Base-by-base conservation (phyloP, 1,284 basidiomycete species). In the Tylopilus orsonianus region DNA sequence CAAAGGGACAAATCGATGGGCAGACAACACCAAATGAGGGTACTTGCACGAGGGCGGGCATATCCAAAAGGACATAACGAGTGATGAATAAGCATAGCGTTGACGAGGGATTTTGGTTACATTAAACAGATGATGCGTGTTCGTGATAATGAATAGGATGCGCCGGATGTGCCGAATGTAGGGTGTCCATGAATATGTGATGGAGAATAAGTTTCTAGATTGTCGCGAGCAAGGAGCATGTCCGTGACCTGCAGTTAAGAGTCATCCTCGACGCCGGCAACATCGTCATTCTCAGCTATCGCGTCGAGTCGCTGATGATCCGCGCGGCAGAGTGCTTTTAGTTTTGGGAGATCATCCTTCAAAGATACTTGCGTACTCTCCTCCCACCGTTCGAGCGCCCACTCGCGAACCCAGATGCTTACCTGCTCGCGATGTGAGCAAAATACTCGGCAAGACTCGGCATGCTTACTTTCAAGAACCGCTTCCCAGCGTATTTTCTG, bases 401-500 rank as follows among this genome's bases (percentile, higher is more conserved):
- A 87, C 45, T 78, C 72, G 14, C 79, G 72, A 44, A 81, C 75
- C 59, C 73, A 83, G n/a, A 77, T 66, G 59, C 81, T 82, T 30
- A 79, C 77, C 83, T 85, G 38, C 3, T 43, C 13, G 9, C 42
- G 34, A 44, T 30, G 44, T 50, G 13, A 53, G 53, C 29, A 23
- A 47, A 39, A 13, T 19, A 1, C 30, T 32, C 5, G 30, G 14
- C n/a, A 6, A n/a, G 30, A 2, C 34, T 0, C 2, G 7, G 38
- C 20, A 26, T 6, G 27, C 42, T 61, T 4, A 91, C 90, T 78
- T 93, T 93, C 71, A 90, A 75, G 70, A 85, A 96, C 59, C 89
- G 89, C 70, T 90, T 90, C 8, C 81, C 79, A 0, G 90, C 87
- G 56, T 91, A 93, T 66, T 92, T 92, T 71, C 85, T 84, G 64